Conservation (phyloP, 805 yeast genomes). For the Candida chauliodis region DNA sequence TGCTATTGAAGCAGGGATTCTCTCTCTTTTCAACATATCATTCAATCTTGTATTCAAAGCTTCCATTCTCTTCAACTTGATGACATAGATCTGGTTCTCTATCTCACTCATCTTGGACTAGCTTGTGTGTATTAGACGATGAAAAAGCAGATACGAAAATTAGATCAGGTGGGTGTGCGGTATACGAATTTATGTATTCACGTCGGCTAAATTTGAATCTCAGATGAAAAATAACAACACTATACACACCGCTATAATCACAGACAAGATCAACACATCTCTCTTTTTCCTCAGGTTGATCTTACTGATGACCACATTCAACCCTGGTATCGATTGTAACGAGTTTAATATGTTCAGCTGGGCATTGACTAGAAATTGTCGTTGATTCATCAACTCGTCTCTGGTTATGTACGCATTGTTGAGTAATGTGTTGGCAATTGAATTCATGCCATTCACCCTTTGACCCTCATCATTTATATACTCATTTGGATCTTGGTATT, state of each 20-base stretch:
- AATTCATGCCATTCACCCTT: slow-evolving; percentile 69
- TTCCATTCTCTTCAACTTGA: slow-evolving; percentile 59
- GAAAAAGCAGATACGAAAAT: too few species aligned
- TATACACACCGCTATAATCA: slow-evolving; percentile 69
- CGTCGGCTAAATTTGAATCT: too few species aligned
- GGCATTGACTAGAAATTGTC: slow-evolving; percentile 58
- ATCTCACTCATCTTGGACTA: slow-evolving; percentile 14
- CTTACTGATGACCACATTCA: slow-evolving; percentile 67
- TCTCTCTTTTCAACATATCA: slow-evolving; percentile 48
- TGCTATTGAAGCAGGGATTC: slow-evolving; percentile 65
- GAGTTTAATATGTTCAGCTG: slow-evolving; percentile 60
- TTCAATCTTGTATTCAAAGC: slow-evolving; percentile 54
- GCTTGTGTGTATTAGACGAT: too few species aligned
- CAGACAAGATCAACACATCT: slow-evolving; percentile 79
- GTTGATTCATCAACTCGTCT: slow-evolving; percentile 76
- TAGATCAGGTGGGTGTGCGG: not conserved
- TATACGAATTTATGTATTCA: too few species aligned
- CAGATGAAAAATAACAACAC: slow-evolving; percentile 53
- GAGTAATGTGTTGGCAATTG: slow-evolving; percentile 73
- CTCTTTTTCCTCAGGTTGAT: slow-evolving; percentile 87
- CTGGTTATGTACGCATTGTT: slow-evolving; percentile 87
- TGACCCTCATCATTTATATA: slow-evolving; percentile 76
- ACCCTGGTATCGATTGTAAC: slow-evolving; percentile 74
- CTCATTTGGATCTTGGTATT: slow-evolving; percentile 48
- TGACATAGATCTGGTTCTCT: slow-evolving; percentile 42